Evolutionary conservation across 768 basidiomycete species (phyloP), one percentile per base, ranked within the genome.

Genomic region (Lyophyllum semitale): DNA sequence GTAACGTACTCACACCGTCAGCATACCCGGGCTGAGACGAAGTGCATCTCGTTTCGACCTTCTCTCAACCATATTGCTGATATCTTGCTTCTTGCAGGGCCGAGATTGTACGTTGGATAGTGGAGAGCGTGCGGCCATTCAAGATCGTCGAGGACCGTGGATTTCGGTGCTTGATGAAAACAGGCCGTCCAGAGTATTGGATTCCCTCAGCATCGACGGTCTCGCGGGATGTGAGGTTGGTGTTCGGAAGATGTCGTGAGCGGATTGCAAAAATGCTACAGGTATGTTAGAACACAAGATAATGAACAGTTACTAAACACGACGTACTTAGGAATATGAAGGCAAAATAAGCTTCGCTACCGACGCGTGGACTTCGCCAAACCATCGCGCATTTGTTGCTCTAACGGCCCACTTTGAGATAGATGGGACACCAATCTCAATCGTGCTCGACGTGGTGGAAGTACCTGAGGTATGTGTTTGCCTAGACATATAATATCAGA

Each of bases 331-430:
- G 73, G 64, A 66, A n/a, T 60, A 71, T 48, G 56, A 67, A 0
- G 69, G 73, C 1, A 23, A 48, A 2, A 35, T 77, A 2, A 73
- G 55, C 46, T 73, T 75, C 50, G 64, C 64, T 0, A 71, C 68
- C 0, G 71, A 77, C 58, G 63, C 60, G 0, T 77, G 72, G 73
- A 72, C 73, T 0, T 72, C 67, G 0, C 65, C 69, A 0, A 75
- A 75, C 54, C 69, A 73, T 38, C n/a, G 57, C 0, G 66, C 67
- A 0, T 69, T 61, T 37, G 53, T 73, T 1, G 69, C 67, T 0
- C 42, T 69, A 23, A 63, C 62, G 0, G 71, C 68, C 0, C 73
- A 75, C 32, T 58, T 72, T 15, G 62, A 68, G 22, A n/a, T 63
- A 4, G 44, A 73, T 0, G 71, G 72, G 0, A 23, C 46, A 17